These are phyloP conservation scores for Nemophila menziesii DNA, from an alignment of 257 asterid genomes.

Conservation along the genomic window DNA sequence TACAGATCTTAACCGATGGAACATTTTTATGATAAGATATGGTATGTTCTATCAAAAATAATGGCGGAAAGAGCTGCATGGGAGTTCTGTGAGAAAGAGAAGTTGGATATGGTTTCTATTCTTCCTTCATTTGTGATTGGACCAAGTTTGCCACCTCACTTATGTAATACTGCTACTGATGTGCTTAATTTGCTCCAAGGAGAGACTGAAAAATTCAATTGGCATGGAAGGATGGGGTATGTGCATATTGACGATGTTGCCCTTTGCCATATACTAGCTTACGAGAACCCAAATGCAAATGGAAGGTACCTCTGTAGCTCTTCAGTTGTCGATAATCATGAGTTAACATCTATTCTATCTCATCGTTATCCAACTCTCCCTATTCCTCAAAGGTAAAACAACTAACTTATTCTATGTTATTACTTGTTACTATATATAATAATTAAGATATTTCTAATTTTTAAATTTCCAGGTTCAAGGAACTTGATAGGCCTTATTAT, in stretches of 20 bases:
- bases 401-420: neutral
- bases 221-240: constrained; percentile 93
- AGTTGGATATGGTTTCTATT: constrained; percentile 51
- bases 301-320: constrained; percentile 81
- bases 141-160: constrained; percentile 51
- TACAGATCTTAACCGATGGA: neutral
- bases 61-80: constrained; percentile 89
- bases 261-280: constrained; percentile 50
- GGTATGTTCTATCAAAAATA: constrained; percentile 80
- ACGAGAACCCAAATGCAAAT: constrained; percentile 39
- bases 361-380: constrained; percentile 49
- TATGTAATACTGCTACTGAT: constrained; percentile 66
- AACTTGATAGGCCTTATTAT: constrained; percentile 44
- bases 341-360: constrained; percentile 41
- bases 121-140: constrained; percentile 76
- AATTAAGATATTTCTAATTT: no score
- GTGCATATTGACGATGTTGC: constrained; percentile 94
- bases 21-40: constrained; percentile 24
- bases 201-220: constrained; percentile 46
- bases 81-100: constrained; percentile 57
- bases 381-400: constrained; percentile 47
- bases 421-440: no score
- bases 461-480: constrained; percentile 39
- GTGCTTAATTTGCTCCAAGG: constrained; percentile 84
- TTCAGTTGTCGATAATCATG: constrained; percentile 41